Conservation (phyloP, 129 eudicot genomes). For the Arctium lappa region DNA sequence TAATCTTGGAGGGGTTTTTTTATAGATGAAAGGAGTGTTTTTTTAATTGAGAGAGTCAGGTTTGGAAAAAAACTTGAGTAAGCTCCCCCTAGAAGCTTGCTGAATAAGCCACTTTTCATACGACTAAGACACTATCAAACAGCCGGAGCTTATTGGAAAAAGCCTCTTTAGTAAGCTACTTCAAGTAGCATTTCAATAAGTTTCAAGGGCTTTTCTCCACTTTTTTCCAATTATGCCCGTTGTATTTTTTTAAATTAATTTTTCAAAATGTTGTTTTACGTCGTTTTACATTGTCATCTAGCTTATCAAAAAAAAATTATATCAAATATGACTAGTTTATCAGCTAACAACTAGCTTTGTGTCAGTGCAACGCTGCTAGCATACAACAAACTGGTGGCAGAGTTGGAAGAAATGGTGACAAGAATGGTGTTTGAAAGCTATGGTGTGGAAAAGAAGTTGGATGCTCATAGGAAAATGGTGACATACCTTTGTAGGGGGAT, state of each 20-base stretch:
- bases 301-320: too few species aligned
- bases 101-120: too few species aligned
- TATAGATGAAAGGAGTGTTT: too few species aligned
- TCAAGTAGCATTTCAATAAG: not conserved
- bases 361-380: constrained; percentile 40
- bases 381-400: constrained; percentile 45
- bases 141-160: not conserved
- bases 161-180: not conserved
- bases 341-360: not conserved
- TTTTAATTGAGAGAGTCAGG: too few species aligned
- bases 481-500: constrained; percentile 62
- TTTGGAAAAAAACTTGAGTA: too few species aligned
- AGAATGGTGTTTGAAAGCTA: constrained; percentile 63
- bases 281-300: not conserved
- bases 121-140: too few species aligned
- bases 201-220: not conserved
- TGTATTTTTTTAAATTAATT: not conserved
- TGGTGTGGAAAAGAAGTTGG: constrained; percentile 51
- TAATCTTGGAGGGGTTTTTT: too few species aligned
- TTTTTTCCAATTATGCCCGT: not conserved
- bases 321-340: not conserved
- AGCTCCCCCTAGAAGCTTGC: too few species aligned
- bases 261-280: not conserved
- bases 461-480: constrained; percentile 33
- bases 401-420: constrained; percentile 59